Evolutionary conservation across 352 stramenopile species (phyloP).

Genomic region (Phytopythium sindhum): DNA sequence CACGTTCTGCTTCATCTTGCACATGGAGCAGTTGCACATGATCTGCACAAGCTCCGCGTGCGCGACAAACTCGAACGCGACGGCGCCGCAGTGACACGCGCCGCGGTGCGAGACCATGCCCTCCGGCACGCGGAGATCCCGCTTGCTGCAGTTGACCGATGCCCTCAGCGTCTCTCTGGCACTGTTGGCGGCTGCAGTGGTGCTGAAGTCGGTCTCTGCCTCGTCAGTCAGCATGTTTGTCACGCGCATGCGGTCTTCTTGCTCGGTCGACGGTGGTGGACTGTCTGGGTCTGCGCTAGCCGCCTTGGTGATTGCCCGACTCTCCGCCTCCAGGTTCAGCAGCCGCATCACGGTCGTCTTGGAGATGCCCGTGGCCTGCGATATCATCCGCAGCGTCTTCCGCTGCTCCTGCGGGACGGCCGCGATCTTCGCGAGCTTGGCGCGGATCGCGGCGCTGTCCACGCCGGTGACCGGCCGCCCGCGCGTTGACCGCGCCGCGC

Average conservation of each 20-base stretch:
- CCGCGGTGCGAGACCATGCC: conserved; percentile 35
- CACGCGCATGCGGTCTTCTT: background rate
- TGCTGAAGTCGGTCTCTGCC: background rate
- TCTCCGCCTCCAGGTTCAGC: background rate
- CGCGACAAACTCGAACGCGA: conserved; percentile 68
- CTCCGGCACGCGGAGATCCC: background rate
- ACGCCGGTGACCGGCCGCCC: background rate
- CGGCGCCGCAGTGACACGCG: conserved; percentile 66
- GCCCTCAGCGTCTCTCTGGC: background rate
- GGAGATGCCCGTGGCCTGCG: conserved; percentile 1
- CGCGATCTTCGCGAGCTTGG: background rate
- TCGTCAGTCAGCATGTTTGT: background rate
- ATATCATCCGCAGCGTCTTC: background rate
- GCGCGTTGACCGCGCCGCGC: background rate
- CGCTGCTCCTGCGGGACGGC: background rate
- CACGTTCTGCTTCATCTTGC: conserved; percentile 72
- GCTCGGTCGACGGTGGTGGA: too few species aligned
- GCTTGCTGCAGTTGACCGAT: background rate
- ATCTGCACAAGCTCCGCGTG: conserved; percentile 49
- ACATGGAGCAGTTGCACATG: conserved; percentile 86
- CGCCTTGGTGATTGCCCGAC: background rate
- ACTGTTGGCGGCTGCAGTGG: background rate
- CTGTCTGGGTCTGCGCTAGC: background rate
- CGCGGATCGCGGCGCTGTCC: background rate
- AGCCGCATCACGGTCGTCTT: conserved; percentile 1